Evolutionary conservation across 208 protist genomes (phyloP), one percentile per base, ranked within the genome.

Genomic region (Wallacemonas sp.): DNA sequence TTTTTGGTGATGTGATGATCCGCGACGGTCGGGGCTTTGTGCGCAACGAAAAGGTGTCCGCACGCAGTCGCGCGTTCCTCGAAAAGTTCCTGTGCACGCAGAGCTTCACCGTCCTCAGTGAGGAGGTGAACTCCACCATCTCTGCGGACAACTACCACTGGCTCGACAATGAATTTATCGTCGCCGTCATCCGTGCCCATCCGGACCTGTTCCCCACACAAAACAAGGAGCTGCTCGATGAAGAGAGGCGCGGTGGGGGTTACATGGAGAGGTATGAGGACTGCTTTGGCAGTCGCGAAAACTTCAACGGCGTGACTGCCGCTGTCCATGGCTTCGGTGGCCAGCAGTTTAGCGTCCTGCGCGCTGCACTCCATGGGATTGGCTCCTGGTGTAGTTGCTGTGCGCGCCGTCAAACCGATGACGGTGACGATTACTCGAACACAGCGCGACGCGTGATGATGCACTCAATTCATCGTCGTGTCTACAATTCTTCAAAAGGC

Each of bases 121-220:
- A 79, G 48, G 76, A 85, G 26, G 76, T 93, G 0, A 81, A 70
- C 22, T 81, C 76, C 32, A 70, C 74, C 9, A 68, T 93, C 0
- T 50, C 61, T 8, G 69, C 74, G 2, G 68, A 73, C 19, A 73
- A 80, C 50, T 66, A 75, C 29, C 57, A 79, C 24, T 93, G 87
- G 84, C 75, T 93, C 73, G 79, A 93, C 53, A 93, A 93, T 65
- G 83, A 91, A 65, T 93, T 93, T 58, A 89, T 89, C 58, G 87
- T 93, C 12, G 83, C 83, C 13, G 68, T 75, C n/a, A 78, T 93
- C 4, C 83, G 83, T 6, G 73, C 66, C 1, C 79, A 91, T 33
- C 64, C 74, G 1, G 61, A 73, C n/a, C 9, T 85, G 6, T 88
- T 81, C 38, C 73, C 81, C 0, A 29, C 12, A 0, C 87, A 89